Conservation (phyloP, 305 asterid species). For the Nicotiana rustica region DNA sequence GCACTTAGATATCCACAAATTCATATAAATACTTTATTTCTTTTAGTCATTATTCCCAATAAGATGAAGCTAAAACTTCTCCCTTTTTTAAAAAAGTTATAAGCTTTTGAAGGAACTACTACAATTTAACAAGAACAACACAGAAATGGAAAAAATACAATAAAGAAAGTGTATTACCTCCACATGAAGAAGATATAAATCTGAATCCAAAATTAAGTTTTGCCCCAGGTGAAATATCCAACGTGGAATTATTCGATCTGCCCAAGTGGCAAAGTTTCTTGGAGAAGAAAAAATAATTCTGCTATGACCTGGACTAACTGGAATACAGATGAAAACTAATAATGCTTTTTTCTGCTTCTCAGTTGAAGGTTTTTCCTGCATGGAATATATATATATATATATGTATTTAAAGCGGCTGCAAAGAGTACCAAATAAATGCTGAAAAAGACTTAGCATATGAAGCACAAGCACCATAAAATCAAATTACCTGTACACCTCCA, state of each 20-base stretch:
- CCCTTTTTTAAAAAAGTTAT: background rate
- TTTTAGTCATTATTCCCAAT: background rate
- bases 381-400: background rate
- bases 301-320: conserved; percentile 94
- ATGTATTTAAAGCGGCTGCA: background rate
- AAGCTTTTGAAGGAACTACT: background rate
- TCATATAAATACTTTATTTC: background rate
- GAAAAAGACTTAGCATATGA: conserved; percentile 15
- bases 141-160: background rate
- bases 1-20: background rate
- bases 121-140: background rate
- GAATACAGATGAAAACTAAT: conserved; percentile 76
- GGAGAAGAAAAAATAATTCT: conserved; percentile 78
- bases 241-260: conserved; percentile 72
- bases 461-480: conserved; percentile 25
- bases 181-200: conserved; percentile 85
- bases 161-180: conserved; percentile 57
- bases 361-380: conserved; percentile 55
- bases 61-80: background rate
- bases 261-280: conserved; percentile 80
- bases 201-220: conserved; percentile 90
- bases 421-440: conserved; percentile 8
- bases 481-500: conserved; percentile 55
- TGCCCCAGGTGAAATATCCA: conserved; percentile 89
- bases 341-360: conserved; percentile 48